Conservation (phyloP, 768 basidiomycete species). For the Sarcomyxa edulis region DNA sequence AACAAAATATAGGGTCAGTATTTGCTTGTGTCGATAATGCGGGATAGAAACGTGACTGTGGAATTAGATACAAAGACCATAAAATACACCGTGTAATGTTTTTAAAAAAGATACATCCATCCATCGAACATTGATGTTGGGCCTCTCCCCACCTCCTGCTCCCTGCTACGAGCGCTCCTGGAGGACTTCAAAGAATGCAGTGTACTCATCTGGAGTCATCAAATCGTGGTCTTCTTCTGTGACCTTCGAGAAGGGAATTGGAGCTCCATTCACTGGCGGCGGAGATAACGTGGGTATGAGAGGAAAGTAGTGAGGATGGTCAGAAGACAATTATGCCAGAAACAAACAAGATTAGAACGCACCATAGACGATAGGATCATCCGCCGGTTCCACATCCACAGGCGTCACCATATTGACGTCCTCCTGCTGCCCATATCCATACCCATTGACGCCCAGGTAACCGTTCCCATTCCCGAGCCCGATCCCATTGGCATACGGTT, state of each 20-base stretch:
- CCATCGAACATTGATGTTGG: not conserved
- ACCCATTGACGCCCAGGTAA: constrained; percentile 14
- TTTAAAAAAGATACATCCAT: no score
- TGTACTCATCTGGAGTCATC: constrained; percentile 94
- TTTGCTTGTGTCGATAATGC: no score
- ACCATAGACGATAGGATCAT: constrained; percentile 72
- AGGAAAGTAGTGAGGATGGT: not conserved
- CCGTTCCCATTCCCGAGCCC: constrained; percentile 12
- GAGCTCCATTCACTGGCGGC: constrained; percentile 63
- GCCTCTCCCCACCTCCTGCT: constrained; percentile 9
- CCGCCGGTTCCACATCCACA: constrained; percentile 22
- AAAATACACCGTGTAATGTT: no score
- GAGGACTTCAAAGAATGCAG: constrained; percentile 69
- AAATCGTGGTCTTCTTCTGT: constrained; percentile 90
- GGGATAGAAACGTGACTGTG: no score
- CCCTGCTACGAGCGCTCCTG: constrained; percentile 39
- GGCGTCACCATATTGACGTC: constrained; percentile 17
- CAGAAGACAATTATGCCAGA: not conserved
- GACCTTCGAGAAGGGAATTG: constrained; percentile 71
- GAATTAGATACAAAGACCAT: no score
- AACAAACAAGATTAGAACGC: constrained; percentile 18
- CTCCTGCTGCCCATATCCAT: constrained; percentile 10
- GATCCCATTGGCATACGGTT: constrained; percentile 17
- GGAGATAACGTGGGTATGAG: not conserved
- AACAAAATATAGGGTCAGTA: no score